A percentile compares a stretch with the other conserved stretches of the same genome.
Conservation (phyloP, 768 basidiomycete genomes). For the Lyophyllum atratum region DNA sequence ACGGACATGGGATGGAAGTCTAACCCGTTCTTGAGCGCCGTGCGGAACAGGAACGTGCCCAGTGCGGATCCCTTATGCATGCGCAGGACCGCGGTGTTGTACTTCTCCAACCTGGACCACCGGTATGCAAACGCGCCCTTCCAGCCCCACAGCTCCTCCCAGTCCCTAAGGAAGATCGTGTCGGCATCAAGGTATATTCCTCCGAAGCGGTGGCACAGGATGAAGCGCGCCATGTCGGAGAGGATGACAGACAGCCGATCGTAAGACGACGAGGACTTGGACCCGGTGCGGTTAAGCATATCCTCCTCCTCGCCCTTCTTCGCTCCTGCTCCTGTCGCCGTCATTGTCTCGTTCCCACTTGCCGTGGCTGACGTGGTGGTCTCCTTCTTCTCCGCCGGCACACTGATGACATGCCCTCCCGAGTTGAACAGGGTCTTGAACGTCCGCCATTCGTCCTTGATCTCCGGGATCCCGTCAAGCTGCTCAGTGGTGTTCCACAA, state of each 20-base stretch:
- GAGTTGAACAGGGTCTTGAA: slow-evolving; percentile 84
- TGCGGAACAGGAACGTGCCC: slow-evolving; percentile 88
- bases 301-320: slow-evolving; percentile 51
- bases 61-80: slow-evolving; percentile 89
- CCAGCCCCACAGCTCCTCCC: slow-evolving; percentile 98
- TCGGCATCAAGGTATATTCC: slow-evolving; percentile 96
- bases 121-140: slow-evolving; percentile 93
- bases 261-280: slow-evolving; percentile 84
- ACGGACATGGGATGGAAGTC: slow-evolving; percentile 97
- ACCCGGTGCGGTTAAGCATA: slow-evolving; percentile 77
- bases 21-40: slow-evolving; percentile 86
- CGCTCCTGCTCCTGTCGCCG: slow-evolving; percentile 50
- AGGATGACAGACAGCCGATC: slow-evolving; percentile 91
- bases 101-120: slow-evolving; percentile 90
- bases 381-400: slow-evolving; percentile 43
- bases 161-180: slow-evolving; percentile 88
- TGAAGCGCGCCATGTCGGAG: slow-evolving; percentile 96
- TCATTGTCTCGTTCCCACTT: slow-evolving; percentile 55
- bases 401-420: slow-evolving; percentile 74
- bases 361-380: slow-evolving; percentile 22
- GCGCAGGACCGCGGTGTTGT: slow-evolving; percentile 91
- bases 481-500: slow-evolving; percentile 98
- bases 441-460: slow-evolving; percentile 84
- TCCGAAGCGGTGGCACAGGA: slow-evolving; percentile 90
- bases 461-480: slow-evolving; percentile 82